Evolutionary conservation across 192 early-diverging fungal species (phyloP).

Genomic region (Glomus cerebriforme): DNA sequence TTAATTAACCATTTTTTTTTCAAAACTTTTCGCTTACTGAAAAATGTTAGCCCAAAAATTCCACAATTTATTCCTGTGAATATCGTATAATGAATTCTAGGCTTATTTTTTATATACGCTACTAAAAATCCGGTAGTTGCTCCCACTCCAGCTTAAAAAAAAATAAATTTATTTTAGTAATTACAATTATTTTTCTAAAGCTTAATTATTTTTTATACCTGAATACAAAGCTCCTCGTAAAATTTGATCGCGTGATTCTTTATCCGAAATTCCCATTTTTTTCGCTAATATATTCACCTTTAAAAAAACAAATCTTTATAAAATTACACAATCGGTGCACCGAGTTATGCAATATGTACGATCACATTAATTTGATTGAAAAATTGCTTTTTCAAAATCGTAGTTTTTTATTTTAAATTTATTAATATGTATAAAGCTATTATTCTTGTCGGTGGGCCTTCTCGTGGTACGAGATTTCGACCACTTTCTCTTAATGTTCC

Average conservation of each 20-base stretch:
- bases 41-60: constrained; percentile 15
- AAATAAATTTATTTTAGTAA: neutral
- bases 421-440: constrained; percentile 71
- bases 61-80: constrained; percentile 18
- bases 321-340: neutral
- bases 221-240: neutral
- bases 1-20: neutral
- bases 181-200: too few relatives aligned
- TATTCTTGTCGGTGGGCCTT: constrained; percentile 97
- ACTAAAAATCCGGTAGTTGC: neutral
- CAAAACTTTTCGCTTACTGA: neutral
- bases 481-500: constrained; percentile 94
- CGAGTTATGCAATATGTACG: neutral
- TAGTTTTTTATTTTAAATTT: neutral
- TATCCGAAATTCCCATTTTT: neutral
- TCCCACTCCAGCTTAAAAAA: neutral
- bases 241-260: constrained; percentile 5
- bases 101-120: neutral
- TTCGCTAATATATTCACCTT: too few relatives aligned
- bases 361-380: neutral
- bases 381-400: neutral
- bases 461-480: constrained; percentile 95
- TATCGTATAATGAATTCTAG: neutral
- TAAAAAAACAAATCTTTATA: neutral
- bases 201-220: neutral